Base-by-base conservation (phyloP, 331 rosid species). In the Ulmus americana region DNA sequence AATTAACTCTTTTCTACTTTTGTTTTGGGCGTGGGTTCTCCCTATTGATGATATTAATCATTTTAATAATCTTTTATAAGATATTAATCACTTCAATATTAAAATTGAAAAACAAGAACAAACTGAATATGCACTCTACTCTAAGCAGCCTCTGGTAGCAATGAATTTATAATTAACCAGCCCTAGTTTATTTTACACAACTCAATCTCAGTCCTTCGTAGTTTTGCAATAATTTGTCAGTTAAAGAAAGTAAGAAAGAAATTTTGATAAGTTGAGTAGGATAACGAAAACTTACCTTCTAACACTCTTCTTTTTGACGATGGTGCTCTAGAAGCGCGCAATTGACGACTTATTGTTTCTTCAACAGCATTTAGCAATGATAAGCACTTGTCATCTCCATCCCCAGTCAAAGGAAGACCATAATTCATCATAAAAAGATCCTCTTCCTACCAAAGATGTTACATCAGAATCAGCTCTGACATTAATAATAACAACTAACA, bases 341-440 rank as follows among this genome's bases (percentile, higher is more conserved):
- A 78, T 67, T 92, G 98, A 73, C 98, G 95, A 66, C 81, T 83
- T 67, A 79, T 69, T 64, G 95, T 87, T 76, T 89, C 98, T 79
- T 92, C 98, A 70, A 92, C 95, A 15, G 95, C 91, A 76, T 89
- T 85, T 76, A 92, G 76, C 85, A 85, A 63, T 55, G 97, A 67
- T 66, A 84, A 83, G 81, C 95, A 86, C 85, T 76, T 89, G 43
- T 87, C 95, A 74, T 92, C 96, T 77, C 90, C 86, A 70, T 92
- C 89, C 75, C 83, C 88, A 77, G 74, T 70, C 77, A 92, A 72
- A 74, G 97, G 90, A 77, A 92, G 98, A 76, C 96, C 98, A 80
- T 85, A 85, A 72, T 89, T 63, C 95, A 92, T 85, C 55, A 79
- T 87, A 76, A 92, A 89, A 59, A 92, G 77, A 83, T 92, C 98